Base-by-base conservation (phyloP, 148 eudicot genomes). In the Chenopodium formosanum region DNA sequence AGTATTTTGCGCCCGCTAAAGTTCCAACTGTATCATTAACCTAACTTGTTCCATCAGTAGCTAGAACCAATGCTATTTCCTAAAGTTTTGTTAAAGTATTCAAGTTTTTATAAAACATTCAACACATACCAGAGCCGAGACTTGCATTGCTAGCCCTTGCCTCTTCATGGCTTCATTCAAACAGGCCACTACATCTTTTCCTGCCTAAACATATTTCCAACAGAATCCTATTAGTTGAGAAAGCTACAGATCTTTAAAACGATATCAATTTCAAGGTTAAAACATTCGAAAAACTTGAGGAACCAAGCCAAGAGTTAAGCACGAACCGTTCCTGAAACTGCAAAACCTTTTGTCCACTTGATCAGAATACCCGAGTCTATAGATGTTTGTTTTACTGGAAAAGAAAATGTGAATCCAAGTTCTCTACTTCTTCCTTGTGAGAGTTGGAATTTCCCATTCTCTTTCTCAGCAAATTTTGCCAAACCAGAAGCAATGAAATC, bases 271-370 rank as follows among this genome's bases (percentile, higher is more conserved):
- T 11, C 62, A 56, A 56, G 22, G 22, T 14, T 17, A 10, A 65
- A 65, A 9, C 31, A 65, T 23, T 14, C 20, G 12, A 40, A 32
- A 62, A 13, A 62, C 67, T 27, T 75, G 19, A 3, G 10, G 56
- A 13, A 75, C 16, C 37, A 29, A 37, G 8, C 16, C 37, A 29
- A 37, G 8, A 56, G 1, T 44, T 17, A 85, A 77, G 75, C 14
- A 82, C 91, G 46, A 83, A 92, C 97, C 81, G 94, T 85, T 83
- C 90, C 94, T 53, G 94, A 87, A 79, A 92, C 92, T 0, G 91
- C 82, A 81, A 94, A 94, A 25, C 96, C 98, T 83, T 94, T 94
- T 17, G 96, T 94, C 98, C 96, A 94, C 69, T 91, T 92, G 84
- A 94, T 94, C 29, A 94, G 78, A 37, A 89, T 89, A 68, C 98